Conservation (phyloP, 2,329 filamentous ascomycete genomes). For the Ceratocystis harringtonii region DNA sequence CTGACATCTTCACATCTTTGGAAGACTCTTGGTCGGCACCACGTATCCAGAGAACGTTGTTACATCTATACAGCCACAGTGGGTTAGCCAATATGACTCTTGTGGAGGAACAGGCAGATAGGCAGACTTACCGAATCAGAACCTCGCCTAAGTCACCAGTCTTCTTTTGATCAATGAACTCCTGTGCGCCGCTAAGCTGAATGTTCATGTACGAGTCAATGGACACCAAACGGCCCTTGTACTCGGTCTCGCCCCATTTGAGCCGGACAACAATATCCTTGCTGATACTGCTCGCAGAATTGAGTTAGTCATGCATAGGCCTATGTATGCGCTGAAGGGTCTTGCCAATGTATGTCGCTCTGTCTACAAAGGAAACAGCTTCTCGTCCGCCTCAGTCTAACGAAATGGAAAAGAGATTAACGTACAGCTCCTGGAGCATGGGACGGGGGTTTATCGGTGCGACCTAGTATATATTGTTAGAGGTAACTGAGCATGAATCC, state of each 20-base stretch:
- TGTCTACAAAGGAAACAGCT: neutral
- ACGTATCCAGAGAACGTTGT: slow-evolving; percentile 92
- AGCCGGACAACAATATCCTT: slow-evolving; percentile 81
- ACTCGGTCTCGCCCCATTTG: slow-evolving; percentile 97
- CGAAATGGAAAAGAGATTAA: slow-evolving; percentile 20
- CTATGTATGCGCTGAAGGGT: slow-evolving; percentile 7
- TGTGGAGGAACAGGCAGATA: neutral
- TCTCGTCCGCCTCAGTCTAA: neutral
- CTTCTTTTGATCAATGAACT: slow-evolving; percentile 78
- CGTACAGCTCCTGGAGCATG: slow-evolving; percentile 82
- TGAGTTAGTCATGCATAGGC: neutral
- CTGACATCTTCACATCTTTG: slow-evolving; percentile 43
- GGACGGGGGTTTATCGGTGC: slow-evolving; percentile 93
- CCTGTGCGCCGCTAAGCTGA: slow-evolving; percentile 77
- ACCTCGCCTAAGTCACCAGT: slow-evolving; percentile 79
- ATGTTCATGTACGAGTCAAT: slow-evolving; percentile 99
- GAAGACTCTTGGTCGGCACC: slow-evolving; percentile 33
- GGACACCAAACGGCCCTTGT: slow-evolving; percentile 82
- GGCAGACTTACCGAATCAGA: slow-evolving; percentile 58
- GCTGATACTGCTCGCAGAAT: slow-evolving; percentile 49
- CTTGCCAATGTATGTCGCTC: neutral
- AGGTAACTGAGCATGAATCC: neutral
- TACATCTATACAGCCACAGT: slow-evolving; percentile 45
- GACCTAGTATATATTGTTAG: slow-evolving; percentile 32
- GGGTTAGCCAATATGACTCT: neutral